phyloP scores from a whole-genome alignment of 345 rosid genomes.

The Bruguiera sexangula region DNA sequence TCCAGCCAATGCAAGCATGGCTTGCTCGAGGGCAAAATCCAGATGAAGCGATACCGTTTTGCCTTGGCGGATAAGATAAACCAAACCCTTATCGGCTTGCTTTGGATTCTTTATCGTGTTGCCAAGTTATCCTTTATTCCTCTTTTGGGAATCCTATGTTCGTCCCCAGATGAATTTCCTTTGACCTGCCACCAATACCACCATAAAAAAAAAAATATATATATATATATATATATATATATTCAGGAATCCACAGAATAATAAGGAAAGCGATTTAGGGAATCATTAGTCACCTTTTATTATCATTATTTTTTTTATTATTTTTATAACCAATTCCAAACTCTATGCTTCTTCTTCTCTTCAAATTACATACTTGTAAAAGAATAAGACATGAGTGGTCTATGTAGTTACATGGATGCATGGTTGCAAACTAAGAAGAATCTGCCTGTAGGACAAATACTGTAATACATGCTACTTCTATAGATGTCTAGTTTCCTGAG shows the following conservation, averaged over 20 bases:
- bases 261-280: no score
- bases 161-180: background rate
- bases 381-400: background rate
- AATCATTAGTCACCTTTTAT: no score
- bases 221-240: no score
- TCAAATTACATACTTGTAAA: background rate
- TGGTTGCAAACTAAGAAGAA: background rate
- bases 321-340: background rate
- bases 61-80: background rate
- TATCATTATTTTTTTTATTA: no score
- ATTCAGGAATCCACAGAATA: no score
- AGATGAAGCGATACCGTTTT: slow-evolving; percentile 16
- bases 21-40: background rate
- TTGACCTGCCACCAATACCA: no score
- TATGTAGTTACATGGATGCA: background rate
- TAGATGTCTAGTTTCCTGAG: slow-evolving; percentile 12
- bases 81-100: slow-evolving; percentile 1
- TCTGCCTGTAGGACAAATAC: background rate
- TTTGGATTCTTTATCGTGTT: slow-evolving; percentile 31
- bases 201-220: no score
- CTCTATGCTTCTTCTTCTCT: background rate
- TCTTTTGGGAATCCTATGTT: background rate
- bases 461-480: background rate
- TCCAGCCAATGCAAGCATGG: slow-evolving; percentile 1
- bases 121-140: slow-evolving; percentile 16